Percentiles rank a stretch among this genome's conserved stretches.
These are phyloP conservation scores for Annulohypoxylon truncatum DNA, from an alignment of 2,329 filamentous ascomycete species.

Conservation along the genomic window DNA sequence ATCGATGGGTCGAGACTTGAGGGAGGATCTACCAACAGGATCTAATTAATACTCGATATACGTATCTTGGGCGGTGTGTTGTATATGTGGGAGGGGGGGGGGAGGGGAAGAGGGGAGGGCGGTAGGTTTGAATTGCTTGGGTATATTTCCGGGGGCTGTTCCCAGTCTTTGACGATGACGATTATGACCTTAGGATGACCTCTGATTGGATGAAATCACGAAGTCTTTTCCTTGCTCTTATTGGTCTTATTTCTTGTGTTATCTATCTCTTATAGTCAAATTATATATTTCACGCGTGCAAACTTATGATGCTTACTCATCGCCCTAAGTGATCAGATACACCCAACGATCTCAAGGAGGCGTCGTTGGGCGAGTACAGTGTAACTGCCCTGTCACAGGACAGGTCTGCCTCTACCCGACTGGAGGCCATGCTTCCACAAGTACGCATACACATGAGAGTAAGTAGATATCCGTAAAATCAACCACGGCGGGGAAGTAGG, in stretches of 20 bases:
- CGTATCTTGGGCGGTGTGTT: slow-evolving; percentile 26
- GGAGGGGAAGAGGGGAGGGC: slow-evolving; percentile 1
- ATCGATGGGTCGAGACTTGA: slow-evolving; percentile 14
- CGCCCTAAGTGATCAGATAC: neutral
- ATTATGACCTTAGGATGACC: slow-evolving; percentile 29
- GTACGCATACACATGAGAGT: neutral
- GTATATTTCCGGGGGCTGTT: slow-evolving; percentile 10
- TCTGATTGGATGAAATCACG: slow-evolving; percentile 36
- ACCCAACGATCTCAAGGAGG: neutral
- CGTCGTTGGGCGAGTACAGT: neutral
- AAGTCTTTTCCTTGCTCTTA: slow-evolving; percentile 16
- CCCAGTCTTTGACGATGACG: slow-evolving; percentile 29
- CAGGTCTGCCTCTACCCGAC: neutral
- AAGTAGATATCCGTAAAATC: neutral
- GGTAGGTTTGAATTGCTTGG: slow-evolving; percentile 18
- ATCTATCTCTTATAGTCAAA: slow-evolving; percentile 2
- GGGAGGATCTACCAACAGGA: slow-evolving; percentile 19
- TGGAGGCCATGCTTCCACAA: slow-evolving; percentile 1
- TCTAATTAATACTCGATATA: slow-evolving; percentile 27
- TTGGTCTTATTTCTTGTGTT: slow-evolving; percentile 1
- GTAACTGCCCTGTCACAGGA: slow-evolving; percentile 1
- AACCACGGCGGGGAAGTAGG: neutral
- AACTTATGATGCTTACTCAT: neutral
- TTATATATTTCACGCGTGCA: slow-evolving; percentile 3
- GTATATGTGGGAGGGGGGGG: slow-evolving; percentile 1